Conservation (phyloP, 768 basidiomycete species). For the Serendipita indica region DNA sequence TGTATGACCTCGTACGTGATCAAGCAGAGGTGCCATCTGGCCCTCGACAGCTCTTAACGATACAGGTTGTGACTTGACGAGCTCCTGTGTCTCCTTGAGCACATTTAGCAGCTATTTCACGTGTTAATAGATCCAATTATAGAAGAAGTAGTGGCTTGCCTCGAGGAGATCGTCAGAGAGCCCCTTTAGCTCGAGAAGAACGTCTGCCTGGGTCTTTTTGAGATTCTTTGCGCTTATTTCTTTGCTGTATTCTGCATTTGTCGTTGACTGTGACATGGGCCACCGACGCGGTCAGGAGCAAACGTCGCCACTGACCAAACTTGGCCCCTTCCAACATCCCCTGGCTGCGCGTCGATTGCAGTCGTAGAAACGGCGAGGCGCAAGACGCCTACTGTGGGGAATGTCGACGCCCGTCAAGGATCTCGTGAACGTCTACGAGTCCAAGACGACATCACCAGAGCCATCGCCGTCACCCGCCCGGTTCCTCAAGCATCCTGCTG, state of each 20-base stretch:
- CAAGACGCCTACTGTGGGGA: neutral
- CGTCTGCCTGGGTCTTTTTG: neutral
- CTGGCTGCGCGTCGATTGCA: neutral
- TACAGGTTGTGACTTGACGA: neutral
- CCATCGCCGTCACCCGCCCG: neutral
- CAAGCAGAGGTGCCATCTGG: neutral
- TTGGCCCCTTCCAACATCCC: neutral
- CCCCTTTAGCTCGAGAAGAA: neutral
- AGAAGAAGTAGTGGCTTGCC: neutral
- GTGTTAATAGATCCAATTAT: neutral
- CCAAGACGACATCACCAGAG: neutral
- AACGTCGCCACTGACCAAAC: neutral
- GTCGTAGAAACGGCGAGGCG: no score
- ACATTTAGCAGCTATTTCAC: neutral
- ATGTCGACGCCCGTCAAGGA: slow-evolving; percentile 7
- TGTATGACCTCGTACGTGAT: neutral
- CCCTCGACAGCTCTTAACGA: neutral
- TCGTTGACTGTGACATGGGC: neutral
- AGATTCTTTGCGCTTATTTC: neutral
- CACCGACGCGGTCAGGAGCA: neutral
- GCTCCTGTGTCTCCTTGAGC: neutral
- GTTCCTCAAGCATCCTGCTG: slow-evolving; percentile 8
- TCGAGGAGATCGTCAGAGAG: neutral
- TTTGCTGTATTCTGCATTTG: neutral
- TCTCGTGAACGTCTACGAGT: neutral